Percentiles rank a stretch among this genome's conserved stretches.
Evolutionary conservation across 345 rosid genomes (phyloP).

Genomic region (Eucalyptus tenuipes): DNA sequence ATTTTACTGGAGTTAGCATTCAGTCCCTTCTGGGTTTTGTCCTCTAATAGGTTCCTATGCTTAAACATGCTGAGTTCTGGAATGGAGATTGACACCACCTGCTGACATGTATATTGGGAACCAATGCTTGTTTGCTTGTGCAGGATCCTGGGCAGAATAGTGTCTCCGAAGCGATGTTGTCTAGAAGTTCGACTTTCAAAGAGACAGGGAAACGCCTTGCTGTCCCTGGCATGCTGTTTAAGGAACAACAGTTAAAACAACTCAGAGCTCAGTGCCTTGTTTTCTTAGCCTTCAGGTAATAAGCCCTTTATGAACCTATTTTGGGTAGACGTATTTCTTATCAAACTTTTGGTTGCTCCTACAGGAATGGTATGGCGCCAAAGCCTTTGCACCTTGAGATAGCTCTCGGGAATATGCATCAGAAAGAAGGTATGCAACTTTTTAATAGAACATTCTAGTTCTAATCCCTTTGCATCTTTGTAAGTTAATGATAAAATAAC

Average conservation of each 20-base stretch:
- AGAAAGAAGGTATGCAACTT: conserved; percentile 51
- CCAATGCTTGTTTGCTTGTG: not conserved
- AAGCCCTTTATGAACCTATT: not conserved
- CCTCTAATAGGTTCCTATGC: not conserved
- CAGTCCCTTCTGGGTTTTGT: not conserved
- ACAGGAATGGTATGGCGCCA: conserved; percentile 68
- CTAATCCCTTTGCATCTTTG: not conserved
- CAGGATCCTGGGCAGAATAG: conserved; percentile 46
- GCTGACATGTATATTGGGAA: not conserved
- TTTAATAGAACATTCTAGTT: not conserved
- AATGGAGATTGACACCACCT: not conserved
- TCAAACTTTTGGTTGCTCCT: not conserved
- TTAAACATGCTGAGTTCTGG: not conserved
- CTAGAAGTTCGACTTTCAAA: conserved; percentile 33
- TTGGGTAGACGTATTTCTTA: not conserved
- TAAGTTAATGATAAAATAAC: not conserved
- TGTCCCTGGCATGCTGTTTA: conserved; percentile 54
- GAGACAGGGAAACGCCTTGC: conserved; percentile 57
- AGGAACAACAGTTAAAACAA: conserved; percentile 85
- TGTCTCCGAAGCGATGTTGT: conserved; percentile 28
- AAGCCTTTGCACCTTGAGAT: conserved; percentile 83
- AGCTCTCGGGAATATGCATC: conserved; percentile 62
- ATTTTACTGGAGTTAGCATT: not conserved
- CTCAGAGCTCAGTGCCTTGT: conserved; percentile 97
- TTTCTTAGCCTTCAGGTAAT: conserved; percentile 77